These are phyloP conservation scores for Luvunga scandens DNA, from an alignment of 345 rosid species.

Conservation along the genomic window DNA sequence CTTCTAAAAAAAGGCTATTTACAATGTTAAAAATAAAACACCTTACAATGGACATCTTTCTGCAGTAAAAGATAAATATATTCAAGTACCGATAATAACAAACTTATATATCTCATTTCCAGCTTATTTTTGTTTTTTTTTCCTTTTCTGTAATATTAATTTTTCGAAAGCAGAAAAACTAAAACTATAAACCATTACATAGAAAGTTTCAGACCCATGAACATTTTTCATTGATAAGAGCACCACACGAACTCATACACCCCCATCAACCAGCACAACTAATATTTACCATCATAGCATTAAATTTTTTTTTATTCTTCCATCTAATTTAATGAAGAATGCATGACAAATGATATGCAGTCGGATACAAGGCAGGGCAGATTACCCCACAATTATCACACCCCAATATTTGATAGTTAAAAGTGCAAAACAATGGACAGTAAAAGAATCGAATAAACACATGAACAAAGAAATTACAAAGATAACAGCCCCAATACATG, in stretches of 20 bases:
- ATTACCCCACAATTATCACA: neutral
- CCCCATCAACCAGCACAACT: neutral
- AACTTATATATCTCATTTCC: neutral
- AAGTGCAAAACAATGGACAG: neutral
- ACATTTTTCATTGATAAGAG: neutral
- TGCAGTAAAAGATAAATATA: neutral
- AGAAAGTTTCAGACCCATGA: neutral
- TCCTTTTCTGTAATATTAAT: neutral
- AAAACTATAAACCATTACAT: neutral
- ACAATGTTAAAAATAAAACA: neutral
- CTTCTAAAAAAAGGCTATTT: neutral
- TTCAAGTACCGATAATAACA: neutral
- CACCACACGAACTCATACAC: neutral
- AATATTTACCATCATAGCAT: neutral
- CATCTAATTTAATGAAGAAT: neutral
- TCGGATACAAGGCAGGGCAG: neutral
- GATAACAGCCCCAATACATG: too few relatives aligned
- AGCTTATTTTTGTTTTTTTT: neutral
- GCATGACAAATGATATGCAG: neutral
- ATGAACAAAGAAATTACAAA: too few relatives aligned
- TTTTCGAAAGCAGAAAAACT: neutral
- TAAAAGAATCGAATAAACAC: neutral
- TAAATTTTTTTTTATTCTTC: neutral
- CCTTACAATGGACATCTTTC: neutral
- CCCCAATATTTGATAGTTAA: neutral